Percentiles rank a stretch among this genome's conserved stretches.
phyloP scores from a whole-genome alignment of 805 yeast genomes.

The Kodamaea leandrae region DNA sequence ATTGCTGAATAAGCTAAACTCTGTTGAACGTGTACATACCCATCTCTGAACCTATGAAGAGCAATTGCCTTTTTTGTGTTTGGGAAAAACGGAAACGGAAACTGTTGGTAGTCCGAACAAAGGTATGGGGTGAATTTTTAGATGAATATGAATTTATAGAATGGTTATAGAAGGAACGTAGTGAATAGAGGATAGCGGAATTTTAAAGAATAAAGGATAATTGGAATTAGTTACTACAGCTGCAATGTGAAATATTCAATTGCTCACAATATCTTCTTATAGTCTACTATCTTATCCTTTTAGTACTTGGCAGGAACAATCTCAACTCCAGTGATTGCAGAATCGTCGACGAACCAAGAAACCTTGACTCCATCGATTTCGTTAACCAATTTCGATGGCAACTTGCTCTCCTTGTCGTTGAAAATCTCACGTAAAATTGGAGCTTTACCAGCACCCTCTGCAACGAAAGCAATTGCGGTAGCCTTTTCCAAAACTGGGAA shows the following conservation, averaged over 20 bases:
- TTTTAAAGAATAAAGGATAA: no score
- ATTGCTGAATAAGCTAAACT: background rate
- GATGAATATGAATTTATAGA: no score
- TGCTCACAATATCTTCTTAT: no score
- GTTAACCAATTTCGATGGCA: slow-evolving; percentile 79
- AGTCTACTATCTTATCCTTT: background rate
- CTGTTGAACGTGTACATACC: background rate
- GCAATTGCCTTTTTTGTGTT: no score
- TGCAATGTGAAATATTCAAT: no score
- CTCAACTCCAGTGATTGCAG: slow-evolving; percentile 67
- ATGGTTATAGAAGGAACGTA: no score
- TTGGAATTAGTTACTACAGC: no score
- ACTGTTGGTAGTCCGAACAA: no score
- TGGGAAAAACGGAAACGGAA: no score
- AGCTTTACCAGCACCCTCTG: slow-evolving; percentile 86
- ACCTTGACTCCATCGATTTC: slow-evolving; percentile 51
- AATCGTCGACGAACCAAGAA: slow-evolving; percentile 79
- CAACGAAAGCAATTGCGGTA: slow-evolving; percentile 68
- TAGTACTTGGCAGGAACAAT: slow-evolving; percentile 39
- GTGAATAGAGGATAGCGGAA: no score
- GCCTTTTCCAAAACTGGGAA: slow-evolving; percentile 67
- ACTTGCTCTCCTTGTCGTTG: slow-evolving; percentile 41
- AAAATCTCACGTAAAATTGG: slow-evolving; percentile 70
- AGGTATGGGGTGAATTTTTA: no score
- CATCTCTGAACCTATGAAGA: no score